Evolutionary conservation across 1,284 basidiomycete species (phyloP).

Genomic region (Ustilago cynodontis): DNA sequence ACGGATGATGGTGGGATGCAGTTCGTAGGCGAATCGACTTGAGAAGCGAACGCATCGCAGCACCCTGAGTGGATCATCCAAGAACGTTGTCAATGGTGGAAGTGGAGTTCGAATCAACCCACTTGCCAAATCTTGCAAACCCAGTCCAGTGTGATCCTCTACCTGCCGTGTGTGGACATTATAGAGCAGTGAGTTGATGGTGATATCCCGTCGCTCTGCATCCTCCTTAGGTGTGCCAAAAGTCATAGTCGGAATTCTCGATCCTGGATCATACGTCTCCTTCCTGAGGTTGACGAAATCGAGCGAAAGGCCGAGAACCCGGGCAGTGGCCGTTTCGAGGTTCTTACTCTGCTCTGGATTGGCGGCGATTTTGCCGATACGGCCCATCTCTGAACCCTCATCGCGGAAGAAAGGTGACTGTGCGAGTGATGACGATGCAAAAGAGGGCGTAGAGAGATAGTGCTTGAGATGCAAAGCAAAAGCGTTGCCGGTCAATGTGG

Average conservation of each 20-base stretch:
- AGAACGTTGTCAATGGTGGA: slow-evolving; percentile 86
- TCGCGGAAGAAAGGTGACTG: slow-evolving; percentile 70
- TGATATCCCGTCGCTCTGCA: slow-evolving; percentile 89
- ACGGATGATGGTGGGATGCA: slow-evolving; percentile 78
- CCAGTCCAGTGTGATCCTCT: slow-evolving; percentile 87
- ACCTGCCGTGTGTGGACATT: slow-evolving; percentile 90
- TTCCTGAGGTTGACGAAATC: slow-evolving; percentile 97
- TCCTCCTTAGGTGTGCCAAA: slow-evolving; percentile 95
- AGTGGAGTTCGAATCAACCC: slow-evolving; percentile 91
- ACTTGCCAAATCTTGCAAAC: slow-evolving; percentile 82
- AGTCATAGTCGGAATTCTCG: slow-evolving; percentile 86
- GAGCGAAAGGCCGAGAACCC: slow-evolving; percentile 83
- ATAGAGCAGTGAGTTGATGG: slow-evolving; percentile 96
- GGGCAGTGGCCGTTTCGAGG: slow-evolving; percentile 93
- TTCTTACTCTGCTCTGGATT: slow-evolving; percentile 99
- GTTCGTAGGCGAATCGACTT: slow-evolving; percentile 84
- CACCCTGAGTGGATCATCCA: slow-evolving; percentile 92
- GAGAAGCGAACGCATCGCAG: slow-evolving; percentile 92
- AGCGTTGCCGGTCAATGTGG: slow-evolving; percentile 84
- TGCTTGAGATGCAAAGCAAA: slow-evolving; percentile 86
- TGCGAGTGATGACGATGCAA: slow-evolving; percentile 67
- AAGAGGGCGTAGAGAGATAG: slow-evolving; percentile 75
- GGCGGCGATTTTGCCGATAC: slow-evolving; percentile 82
- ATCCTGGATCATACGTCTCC: slow-evolving; percentile 84
- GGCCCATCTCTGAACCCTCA: slow-evolving; percentile 53